Percentiles rank a stretch among this genome's conserved stretches.
Conservation (phyloP, 2,329 filamentous ascomycete species). For the Colletotrichum theobromicola region DNA sequence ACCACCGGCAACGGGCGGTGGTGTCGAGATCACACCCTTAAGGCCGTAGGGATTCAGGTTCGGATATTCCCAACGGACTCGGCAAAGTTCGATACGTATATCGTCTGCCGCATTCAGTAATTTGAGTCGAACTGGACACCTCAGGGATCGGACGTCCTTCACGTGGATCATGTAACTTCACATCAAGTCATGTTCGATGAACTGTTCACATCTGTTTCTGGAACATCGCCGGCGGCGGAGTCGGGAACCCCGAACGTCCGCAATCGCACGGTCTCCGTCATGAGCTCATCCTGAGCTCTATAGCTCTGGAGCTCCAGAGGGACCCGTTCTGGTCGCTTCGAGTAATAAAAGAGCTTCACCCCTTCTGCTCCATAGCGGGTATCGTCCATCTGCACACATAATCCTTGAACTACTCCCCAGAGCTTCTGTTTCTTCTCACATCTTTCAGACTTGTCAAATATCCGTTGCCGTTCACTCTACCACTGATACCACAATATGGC, state of each 20-base stretch:
- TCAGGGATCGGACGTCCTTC: not conserved
- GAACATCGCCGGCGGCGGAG: not conserved
- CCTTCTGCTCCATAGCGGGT: not conserved
- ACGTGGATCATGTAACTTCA: not conserved
- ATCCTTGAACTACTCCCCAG: not conserved
- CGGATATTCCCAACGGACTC: conserved; percentile 15
- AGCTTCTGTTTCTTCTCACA: not conserved
- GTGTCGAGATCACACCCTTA: conserved; percentile 14
- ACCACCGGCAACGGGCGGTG: not conserved
- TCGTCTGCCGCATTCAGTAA: not conserved
- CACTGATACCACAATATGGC: not conserved
- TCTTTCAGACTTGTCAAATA: not conserved
- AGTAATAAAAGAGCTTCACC: not conserved
- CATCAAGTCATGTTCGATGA: not conserved
- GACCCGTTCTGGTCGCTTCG: not conserved
- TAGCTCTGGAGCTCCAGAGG: not conserved
- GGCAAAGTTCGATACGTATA: not conserved
- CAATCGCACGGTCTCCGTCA: not conserved
- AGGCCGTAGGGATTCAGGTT: not conserved
- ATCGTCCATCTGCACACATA: not conserved
- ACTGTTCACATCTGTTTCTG: not conserved
- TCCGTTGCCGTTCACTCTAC: not conserved
- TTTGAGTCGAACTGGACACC: not conserved
- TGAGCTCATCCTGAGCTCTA: not conserved
- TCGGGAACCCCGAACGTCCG: not conserved